Percentiles rank a stretch among this genome's conserved stretches.
These are phyloP conservation scores for Colletotrichum melonis DNA, from an alignment of 2,329 filamentous ascomycete species.

Conservation along the genomic window DNA sequence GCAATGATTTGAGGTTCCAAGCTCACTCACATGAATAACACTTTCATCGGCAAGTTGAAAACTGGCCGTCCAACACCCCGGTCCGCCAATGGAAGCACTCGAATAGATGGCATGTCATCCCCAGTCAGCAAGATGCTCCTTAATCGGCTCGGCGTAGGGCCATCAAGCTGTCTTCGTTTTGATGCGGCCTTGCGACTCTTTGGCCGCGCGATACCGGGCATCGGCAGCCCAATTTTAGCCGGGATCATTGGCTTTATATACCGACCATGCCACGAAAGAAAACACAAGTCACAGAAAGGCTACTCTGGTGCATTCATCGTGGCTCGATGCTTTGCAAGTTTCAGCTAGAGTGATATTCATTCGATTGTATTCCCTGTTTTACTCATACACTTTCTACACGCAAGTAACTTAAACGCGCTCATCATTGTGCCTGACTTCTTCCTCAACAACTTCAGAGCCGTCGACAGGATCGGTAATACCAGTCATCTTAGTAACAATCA, in stretches of 20 bases:
- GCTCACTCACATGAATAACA: neutral
- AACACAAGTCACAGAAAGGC: neutral
- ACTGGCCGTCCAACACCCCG: neutral
- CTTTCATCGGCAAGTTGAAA: neutral
- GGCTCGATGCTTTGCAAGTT: neutral
- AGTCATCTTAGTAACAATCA: conserved; percentile 52
- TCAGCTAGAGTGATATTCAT: conserved; percentile 18
- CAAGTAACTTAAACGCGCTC: conserved; percentile 17
- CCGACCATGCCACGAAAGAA: neutral
- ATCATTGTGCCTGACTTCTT: conserved; percentile 25
- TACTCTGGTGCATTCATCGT: neutral
- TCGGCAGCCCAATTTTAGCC: neutral
- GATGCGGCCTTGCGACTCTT: neutral
- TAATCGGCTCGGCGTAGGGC: neutral
- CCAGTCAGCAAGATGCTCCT: neutral
- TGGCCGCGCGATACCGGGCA: conserved; percentile 24
- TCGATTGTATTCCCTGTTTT: neutral
- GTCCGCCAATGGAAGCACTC: neutral
- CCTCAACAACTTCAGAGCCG: conserved; percentile 14
- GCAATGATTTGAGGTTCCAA: too few species aligned
- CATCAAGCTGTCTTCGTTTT: neutral
- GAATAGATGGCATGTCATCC: neutral
- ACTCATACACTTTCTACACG: neutral
- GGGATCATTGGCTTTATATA: neutral
- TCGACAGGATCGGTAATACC: conserved; percentile 44